Evolutionary conservation across 768 basidiomycete genomes (phyloP).

Genomic region (Strobilomyces dryophilus): DNA sequence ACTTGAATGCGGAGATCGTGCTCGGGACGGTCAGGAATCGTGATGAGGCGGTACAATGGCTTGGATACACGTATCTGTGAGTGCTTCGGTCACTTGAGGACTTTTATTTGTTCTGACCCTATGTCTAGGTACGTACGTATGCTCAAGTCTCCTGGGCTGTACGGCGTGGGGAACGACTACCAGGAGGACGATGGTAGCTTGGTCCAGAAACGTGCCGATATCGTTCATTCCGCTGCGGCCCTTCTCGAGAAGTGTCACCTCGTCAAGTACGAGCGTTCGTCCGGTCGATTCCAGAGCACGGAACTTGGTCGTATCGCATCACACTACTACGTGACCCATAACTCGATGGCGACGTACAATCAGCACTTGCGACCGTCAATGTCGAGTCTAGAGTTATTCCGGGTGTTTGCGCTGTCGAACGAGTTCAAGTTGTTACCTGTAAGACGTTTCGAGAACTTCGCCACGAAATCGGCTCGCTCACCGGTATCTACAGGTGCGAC

Average conservation of each 20-base stretch:
- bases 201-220: slow-evolving; percentile 92
- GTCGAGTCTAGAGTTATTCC: slow-evolving; percentile 71
- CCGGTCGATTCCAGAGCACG: slow-evolving; percentile 4
- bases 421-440: slow-evolving; percentile 5
- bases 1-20: slow-evolving; percentile 96
- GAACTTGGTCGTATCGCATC: slow-evolving; percentile 3
- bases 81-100: slow-evolving; percentile 26
- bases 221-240: slow-evolving; percentile 89
- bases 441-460: slow-evolving; percentile 13
- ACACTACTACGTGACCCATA: slow-evolving; percentile 49
- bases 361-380: slow-evolving; percentile 87
- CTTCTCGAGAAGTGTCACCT: slow-evolving; percentile 92
- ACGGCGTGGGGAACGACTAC: slow-evolving; percentile 87
- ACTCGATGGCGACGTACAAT: slow-evolving; percentile 96
- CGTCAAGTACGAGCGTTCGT: slow-evolving; percentile 61
- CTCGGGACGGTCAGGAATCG: slow-evolving; percentile 91
- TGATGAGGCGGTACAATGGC: slow-evolving; percentile 96
- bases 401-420: slow-evolving; percentile 1
- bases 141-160: slow-evolving; percentile 84
- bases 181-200: slow-evolving; percentile 78
- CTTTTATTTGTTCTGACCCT: slow-evolving; percentile 6
- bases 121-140: slow-evolving; percentile 81
- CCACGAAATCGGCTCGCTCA: not conserved
- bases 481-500: slow-evolving; percentile 48
- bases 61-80: slow-evolving; percentile 91